Conservation (phyloP, 805 yeast species). For the Lipomyces kockii region DNA sequence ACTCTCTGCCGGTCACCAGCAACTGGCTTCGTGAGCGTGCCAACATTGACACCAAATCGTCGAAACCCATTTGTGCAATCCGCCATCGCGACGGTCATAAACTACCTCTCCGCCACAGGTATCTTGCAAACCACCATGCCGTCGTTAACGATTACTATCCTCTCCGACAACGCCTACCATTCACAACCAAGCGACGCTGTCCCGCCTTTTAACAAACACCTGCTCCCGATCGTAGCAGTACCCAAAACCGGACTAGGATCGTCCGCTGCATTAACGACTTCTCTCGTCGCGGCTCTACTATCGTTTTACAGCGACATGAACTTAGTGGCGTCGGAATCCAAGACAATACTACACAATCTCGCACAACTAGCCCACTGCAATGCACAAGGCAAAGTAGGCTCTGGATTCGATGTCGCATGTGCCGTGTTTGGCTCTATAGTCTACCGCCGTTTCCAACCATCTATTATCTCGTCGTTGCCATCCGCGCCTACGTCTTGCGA, state of each 20-base stretch:
- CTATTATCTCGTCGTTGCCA: constrained; percentile 46
- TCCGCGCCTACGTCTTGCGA: constrained; percentile 40
- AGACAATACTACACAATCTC: constrained; percentile 67
- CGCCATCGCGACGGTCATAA: constrained; percentile 59
- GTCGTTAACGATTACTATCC: constrained; percentile 59
- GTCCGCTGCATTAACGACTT: constrained; percentile 90
- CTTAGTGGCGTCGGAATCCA: constrained; percentile 15
- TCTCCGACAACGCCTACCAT: constrained; percentile 88
- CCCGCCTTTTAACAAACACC: constrained; percentile 62
- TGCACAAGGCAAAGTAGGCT: constrained; percentile 94
- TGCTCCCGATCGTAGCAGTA: constrained; percentile 63
- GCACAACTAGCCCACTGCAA: constrained; percentile 89
- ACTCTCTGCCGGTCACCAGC: constrained; percentile 36
- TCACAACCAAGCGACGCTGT: constrained; percentile 55
- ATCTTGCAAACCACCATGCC: constrained; percentile 18
- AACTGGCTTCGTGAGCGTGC: constrained; percentile 43
- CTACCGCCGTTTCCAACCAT: constrained; percentile 75
- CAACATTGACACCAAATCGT: constrained; percentile 16
- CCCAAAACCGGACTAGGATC: constrained; percentile 96
- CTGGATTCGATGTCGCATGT: constrained; percentile 96
- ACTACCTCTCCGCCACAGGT: constrained; percentile 54
- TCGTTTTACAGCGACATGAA: constrained; percentile 52
- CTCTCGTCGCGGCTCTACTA: constrained; percentile 70
- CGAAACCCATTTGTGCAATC: constrained; percentile 77
- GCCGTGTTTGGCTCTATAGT: constrained; percentile 90